Evolutionary conservation across 139 green algal genomes (phyloP), one percentile per base, ranked within the genome.

Genomic region (Ettlia oleoabundans): DNA sequence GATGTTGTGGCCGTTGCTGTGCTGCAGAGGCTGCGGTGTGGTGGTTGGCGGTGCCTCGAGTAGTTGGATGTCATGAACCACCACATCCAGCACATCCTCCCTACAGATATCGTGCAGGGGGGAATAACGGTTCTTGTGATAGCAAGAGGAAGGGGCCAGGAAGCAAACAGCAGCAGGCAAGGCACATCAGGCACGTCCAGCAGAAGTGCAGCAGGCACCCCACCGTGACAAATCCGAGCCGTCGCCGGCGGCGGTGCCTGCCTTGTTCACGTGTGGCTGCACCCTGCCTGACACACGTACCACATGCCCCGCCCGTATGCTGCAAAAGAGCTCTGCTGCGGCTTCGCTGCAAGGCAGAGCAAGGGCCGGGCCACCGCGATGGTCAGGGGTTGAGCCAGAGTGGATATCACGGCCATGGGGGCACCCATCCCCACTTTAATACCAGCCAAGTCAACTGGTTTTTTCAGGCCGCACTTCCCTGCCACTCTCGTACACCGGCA

Each of bases 41-140:
- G 35, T 7, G 1, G 61, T 18, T 22, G n/a, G n/a, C 42, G 68
- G 28, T 38, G 68, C 28, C 5, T 71, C 30, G 1, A 83, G 8
- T 26, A 86, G 28, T 35, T 86, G 32, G 3, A 87, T 55, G 62
- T 72, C 35, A 37, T 64, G 38, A 33, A 87, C 41, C 30, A 87
- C 83, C 37, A 87, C 32, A 35, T 83, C 79, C 18, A 80, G 41
- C 9, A 86, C 68, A 58, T 81, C 38, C 19, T 42, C 5, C n/a
- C 53, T 84, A 42, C 28, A 69, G 33, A 7, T 2, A 2, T 13
- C 6, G 30, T 58, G 13, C 15, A 58, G 47, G 13, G 47, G 47
- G 13, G 47, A 10, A 58, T 15, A 58, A 58, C 47, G 15, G 15
- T 15, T 24, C 47, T 24, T 58, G 47, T 10, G 13, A 58, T 58